Evolutionary conservation across 441 rosid species (phyloP), one percentile per base, ranked within the genome.

Genomic region (Populus hybrid): DNA sequence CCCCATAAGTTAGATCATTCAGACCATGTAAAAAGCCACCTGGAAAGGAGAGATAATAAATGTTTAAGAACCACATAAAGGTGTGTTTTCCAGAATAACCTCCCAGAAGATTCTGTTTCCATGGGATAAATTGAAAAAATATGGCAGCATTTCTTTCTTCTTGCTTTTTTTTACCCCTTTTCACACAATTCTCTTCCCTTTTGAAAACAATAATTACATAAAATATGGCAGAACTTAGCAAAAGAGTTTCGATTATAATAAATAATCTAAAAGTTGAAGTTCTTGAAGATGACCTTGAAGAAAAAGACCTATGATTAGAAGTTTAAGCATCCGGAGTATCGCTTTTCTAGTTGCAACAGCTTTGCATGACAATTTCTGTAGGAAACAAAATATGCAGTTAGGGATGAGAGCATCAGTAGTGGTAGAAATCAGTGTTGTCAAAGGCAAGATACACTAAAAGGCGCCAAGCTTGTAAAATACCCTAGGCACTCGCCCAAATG

Each of bases 11-110:
- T 76, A 94, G 85, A 77, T 83, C 82, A 65, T 86, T 89, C 69
- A 91, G 16, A 38, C 94, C 90, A 83, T 94, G 98, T 67, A 94
- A 86, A 82, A 85, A 93, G 67, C 98, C 97, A 71, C 98, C 98
- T 94, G 85, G 30, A 80, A 69, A 69, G 67, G 66, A 74, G 74
- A 77, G 24, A 80, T n/a, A 54, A 36, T 10, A 81, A 35, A 66
- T 30, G 59, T 67, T 79, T 42, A 74, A 76, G 63, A 71, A 40
- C 8, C n/a, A 12, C 8, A 75, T 14, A 40, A 26, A 26, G 63
- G 28, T 30, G 71, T 70, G 32, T 21, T 69, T n/a, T 69, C 66
- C 40, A 23, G 12, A 69, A 26, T 21, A n/a, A 67, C 20, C 34
- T 34, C 18, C 30, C 66, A 10, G 14, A 42, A 70, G 24, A 40